Evolutionary conservation across 192 early-diverging fungal genomes (phyloP).

Genomic region (Coemansia sp.): DNA sequence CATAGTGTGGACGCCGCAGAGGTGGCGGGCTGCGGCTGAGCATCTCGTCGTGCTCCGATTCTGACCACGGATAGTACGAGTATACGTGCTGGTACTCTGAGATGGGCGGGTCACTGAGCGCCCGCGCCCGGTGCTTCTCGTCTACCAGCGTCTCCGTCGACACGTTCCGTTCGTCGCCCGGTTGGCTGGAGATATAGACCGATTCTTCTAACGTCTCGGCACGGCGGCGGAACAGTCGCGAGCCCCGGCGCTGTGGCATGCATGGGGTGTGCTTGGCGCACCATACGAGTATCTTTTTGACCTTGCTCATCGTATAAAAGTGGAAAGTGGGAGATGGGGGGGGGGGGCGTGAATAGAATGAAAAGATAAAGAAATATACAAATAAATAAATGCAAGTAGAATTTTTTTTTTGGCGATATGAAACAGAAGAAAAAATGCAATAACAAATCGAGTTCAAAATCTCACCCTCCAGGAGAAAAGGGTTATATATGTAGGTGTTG

Average conservation of each 20-base stretch:
- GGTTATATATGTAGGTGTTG: constrained; percentile 6
- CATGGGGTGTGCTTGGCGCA: constrained; percentile 24
- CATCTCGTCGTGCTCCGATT: constrained; percentile 45
- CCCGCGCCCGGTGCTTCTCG: constrained; percentile 27
- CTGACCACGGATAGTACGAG: constrained; percentile 52
- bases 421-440: constrained; percentile 7
- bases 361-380: constrained; percentile 2
- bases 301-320: constrained; percentile 12
- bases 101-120: constrained; percentile 29
- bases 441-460: not conserved
- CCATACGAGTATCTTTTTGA: constrained; percentile 40
- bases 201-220: constrained; percentile 14
- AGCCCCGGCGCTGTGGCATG: constrained; percentile 9
- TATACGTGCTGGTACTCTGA: constrained; percentile 31
- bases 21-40: constrained; percentile 45
- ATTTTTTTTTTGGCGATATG: not conserved
- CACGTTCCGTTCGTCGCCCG: not conserved
- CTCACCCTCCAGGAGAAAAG: no score
- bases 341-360: not conserved
- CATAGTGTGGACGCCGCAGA: constrained; percentile 39
- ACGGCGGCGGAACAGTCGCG: constrained; percentile 27
- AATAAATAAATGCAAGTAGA: not conserved
- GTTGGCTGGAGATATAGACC: not conserved
- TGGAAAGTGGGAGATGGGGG: not conserved
- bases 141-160: constrained; percentile 46